phyloP scores from a whole-genome alignment of 75 land plant species.

The Picea sitchensis region DNA sequence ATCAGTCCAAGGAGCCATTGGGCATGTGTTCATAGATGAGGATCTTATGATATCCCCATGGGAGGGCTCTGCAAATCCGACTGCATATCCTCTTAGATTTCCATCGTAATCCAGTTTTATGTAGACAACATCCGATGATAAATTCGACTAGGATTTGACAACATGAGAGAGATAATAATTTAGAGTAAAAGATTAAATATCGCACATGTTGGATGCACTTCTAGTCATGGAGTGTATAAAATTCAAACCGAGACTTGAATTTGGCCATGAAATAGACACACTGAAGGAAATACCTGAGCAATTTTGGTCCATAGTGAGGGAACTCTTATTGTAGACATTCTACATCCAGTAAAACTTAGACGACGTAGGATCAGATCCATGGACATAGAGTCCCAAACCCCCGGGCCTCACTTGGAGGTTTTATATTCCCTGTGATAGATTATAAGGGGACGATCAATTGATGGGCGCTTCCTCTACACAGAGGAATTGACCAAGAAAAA shows the following conservation, averaged over 20 bases:
- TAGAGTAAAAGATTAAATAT: background rate
- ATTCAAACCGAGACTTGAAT: background rate
- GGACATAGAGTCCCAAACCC: no score
- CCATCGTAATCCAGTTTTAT: constrained; percentile 1
- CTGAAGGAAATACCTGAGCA: background rate
- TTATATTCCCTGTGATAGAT: no score
- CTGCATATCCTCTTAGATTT: background rate
- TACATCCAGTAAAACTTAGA: no score
- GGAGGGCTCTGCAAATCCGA: background rate
- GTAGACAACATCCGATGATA: background rate
- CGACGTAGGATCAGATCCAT: background rate
- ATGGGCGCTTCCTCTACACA: no score
- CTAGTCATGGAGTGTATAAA: no score
- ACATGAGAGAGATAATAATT: background rate
- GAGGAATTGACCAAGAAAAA: no score
- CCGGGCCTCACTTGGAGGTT: no score
- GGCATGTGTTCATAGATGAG: constrained; percentile 32
- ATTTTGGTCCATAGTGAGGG: background rate
- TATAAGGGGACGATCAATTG: no score
- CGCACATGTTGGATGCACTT: background rate
- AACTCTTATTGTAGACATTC: no score
- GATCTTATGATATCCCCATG: constrained; percentile 8
- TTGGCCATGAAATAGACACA: background rate
- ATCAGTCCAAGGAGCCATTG: constrained; percentile 27
- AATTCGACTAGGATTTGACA: background rate